phyloP scores from a whole-genome alignment of 441 rosid species.

The Bruguiera hainesii region DNA sequence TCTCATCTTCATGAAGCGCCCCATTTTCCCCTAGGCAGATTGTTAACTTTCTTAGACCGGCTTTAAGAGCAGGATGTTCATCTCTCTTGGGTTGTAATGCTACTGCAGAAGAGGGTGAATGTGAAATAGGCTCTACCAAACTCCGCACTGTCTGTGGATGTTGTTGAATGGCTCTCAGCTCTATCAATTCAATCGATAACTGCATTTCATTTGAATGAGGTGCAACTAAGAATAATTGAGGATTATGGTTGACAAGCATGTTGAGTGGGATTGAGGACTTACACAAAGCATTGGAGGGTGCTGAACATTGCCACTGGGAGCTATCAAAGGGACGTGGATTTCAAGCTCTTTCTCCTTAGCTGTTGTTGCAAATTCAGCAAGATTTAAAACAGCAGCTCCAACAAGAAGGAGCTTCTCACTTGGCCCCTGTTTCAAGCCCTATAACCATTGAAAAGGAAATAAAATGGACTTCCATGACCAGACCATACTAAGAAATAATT shows the following conservation, averaged over 20 bases:
- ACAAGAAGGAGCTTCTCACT: constrained; percentile 37
- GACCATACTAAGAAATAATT: neutral
- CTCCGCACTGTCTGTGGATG: constrained; percentile 29
- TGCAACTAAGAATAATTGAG: neutral
- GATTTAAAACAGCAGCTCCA: constrained; percentile 55
- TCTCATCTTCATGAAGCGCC: constrained; percentile 45
- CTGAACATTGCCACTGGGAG: constrained; percentile 25
- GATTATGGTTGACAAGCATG: neutral
- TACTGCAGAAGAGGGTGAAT: constrained; percentile 32
- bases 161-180: constrained; percentile 38
- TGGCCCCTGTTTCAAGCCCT: constrained; percentile 45
- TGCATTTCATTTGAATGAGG: constrained; percentile 20
- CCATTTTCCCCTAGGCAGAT: constrained; percentile 49
- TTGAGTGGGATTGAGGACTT: constrained; percentile 20
- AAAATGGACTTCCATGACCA: neutral
- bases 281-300: constrained; percentile 42
- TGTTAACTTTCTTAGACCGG: constrained; percentile 63
- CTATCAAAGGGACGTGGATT: constrained; percentile 40
- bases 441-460: constrained; percentile 5
- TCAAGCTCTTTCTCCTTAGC: constrained; percentile 47
- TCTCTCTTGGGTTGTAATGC: constrained; percentile 35
- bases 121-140: constrained; percentile 31
- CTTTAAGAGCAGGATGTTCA: constrained; percentile 57
- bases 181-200: constrained; percentile 35
- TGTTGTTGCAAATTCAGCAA: constrained; percentile 43